phyloP scores from a whole-genome alignment of 2,329 filamentous ascomycete genomes.

The Xylariomycetidae sp. region DNA sequence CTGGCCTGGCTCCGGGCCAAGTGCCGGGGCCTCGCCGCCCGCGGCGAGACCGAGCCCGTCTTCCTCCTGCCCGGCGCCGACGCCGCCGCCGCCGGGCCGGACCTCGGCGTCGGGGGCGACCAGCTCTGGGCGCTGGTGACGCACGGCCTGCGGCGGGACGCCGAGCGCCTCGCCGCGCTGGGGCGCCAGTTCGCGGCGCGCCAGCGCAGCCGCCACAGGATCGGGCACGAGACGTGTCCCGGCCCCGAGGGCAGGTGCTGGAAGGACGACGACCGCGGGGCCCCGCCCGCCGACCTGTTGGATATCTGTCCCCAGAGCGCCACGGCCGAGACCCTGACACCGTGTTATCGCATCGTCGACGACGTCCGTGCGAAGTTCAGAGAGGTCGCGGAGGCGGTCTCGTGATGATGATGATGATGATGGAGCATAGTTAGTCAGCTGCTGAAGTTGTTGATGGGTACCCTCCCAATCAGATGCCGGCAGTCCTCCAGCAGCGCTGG shows the following conservation, averaged over 20 bases:
- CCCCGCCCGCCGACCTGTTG: conserved; percentile 1
- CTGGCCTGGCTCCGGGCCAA: background rate
- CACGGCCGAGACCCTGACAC: background rate
- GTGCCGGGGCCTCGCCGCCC: background rate
- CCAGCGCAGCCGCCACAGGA: conserved; percentile 1
- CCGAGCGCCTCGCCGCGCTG: background rate
- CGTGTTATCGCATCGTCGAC: conserved; percentile 1
- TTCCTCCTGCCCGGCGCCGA: background rate
- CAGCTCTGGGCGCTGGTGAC: background rate
- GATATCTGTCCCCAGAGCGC: conserved; percentile 1
- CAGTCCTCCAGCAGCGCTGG: no score
- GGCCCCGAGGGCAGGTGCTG: conserved; percentile 1
- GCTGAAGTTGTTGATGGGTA: no score
- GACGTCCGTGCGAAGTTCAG: conserved; percentile 1
- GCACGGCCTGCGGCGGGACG: background rate
- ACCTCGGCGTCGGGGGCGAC: background rate
- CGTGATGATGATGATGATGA: no score
- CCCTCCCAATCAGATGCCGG: no score
- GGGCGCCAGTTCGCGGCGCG: background rate
- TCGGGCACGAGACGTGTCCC: conserved; percentile 1
- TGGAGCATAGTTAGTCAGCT: no score
- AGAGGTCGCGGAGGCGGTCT: background rate
- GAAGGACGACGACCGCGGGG: background rate
- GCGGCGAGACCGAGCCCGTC: background rate
- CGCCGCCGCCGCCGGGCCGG: background rate